Conservation (phyloP, 2,329 filamentous ascomycete species). For the Alternaria gaisen region DNA sequence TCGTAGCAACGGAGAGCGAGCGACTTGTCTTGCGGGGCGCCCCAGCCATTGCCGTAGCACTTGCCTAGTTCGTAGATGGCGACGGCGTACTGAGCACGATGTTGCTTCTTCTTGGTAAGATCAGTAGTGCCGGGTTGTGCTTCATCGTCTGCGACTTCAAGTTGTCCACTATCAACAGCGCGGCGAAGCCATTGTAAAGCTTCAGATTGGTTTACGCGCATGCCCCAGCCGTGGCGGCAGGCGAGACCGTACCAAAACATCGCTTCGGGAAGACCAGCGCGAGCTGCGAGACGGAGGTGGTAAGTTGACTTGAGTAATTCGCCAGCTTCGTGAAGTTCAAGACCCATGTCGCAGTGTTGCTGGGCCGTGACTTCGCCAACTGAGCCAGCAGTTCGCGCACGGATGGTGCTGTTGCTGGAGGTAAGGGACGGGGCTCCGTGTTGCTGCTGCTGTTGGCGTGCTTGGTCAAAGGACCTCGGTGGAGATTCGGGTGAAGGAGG, state of each 20-base stretch:
- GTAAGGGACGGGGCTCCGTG: slow-evolving; percentile 46
- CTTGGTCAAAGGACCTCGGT: slow-evolving; percentile 47
- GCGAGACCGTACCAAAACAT: slow-evolving; percentile 97
- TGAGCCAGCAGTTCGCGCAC: slow-evolving; percentile 52
- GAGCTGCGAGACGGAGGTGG: slow-evolving; percentile 88
- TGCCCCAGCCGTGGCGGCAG: slow-evolving; percentile 96
- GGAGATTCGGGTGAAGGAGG: slow-evolving; percentile 53
- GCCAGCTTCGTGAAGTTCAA: slow-evolving; percentile 87
- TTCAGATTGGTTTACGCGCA: slow-evolving; percentile 89
- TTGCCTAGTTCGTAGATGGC: slow-evolving; percentile 97
- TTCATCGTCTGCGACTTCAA: slow-evolving; percentile 86
- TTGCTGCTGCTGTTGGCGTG: slow-evolving; percentile 31
- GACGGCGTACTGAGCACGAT: slow-evolving; percentile 91
- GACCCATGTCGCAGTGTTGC: slow-evolving; percentile 88
- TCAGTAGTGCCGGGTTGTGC: slow-evolving; percentile 69
- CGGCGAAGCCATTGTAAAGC: slow-evolving; percentile 92
- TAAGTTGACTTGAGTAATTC: slow-evolving; percentile 94
- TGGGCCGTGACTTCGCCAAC: slow-evolving; percentile 77
- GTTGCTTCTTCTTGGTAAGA: slow-evolving; percentile 76
- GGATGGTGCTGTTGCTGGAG: slow-evolving; percentile 57
- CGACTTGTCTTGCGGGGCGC: slow-evolving; percentile 88
- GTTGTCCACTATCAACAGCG: slow-evolving; percentile 82
- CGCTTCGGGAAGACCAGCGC: slow-evolving; percentile 84
- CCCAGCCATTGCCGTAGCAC: slow-evolving; percentile 98
- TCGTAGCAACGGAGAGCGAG: slow-evolving; percentile 93